Percentiles rank a stretch among this genome's conserved stretches.
phyloP scores from a whole-genome alignment of 257 asterid species.

The Solanum megistacrolobum region DNA sequence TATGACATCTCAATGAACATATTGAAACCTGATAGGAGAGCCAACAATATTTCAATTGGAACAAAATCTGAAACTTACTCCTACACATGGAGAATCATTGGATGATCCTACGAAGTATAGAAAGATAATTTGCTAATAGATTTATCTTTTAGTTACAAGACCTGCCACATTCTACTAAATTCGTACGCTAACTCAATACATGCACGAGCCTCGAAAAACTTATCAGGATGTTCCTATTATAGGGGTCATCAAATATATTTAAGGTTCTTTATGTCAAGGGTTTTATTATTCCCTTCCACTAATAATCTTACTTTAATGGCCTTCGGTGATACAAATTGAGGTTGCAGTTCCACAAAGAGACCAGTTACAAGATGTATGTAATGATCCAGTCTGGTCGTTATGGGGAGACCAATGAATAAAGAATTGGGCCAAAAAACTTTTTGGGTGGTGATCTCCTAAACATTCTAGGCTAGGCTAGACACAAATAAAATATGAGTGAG shows the following conservation, averaged over 20 bases:
- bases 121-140: not conserved
- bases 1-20: too few relatives aligned
- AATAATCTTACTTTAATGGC: not conserved
- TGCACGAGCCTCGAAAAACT: not conserved
- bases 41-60: too few relatives aligned
- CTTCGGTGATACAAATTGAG: not conserved
- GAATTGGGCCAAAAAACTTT: too few relatives aligned
- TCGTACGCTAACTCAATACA: not conserved
- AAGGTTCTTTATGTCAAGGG: not conserved
- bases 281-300: not conserved
- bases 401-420: too few relatives aligned
- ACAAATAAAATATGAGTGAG: too few relatives aligned
- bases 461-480: too few relatives aligned
- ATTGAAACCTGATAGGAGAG: too few relatives aligned
- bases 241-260: not conserved
- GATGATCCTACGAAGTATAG: not conserved
- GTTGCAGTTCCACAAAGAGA: too few relatives aligned
- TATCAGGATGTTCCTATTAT: not conserved
- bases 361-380: too few relatives aligned
- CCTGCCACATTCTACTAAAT: not conserved
- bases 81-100: not conserved
- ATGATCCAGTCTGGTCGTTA: too few relatives aligned
- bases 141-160: not conserved
- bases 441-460: too few relatives aligned
- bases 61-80: not conserved